phyloP scores from a whole-genome alignment of 2,329 filamentous ascomycete species.

The Tricladium varicosporioides region DNA sequence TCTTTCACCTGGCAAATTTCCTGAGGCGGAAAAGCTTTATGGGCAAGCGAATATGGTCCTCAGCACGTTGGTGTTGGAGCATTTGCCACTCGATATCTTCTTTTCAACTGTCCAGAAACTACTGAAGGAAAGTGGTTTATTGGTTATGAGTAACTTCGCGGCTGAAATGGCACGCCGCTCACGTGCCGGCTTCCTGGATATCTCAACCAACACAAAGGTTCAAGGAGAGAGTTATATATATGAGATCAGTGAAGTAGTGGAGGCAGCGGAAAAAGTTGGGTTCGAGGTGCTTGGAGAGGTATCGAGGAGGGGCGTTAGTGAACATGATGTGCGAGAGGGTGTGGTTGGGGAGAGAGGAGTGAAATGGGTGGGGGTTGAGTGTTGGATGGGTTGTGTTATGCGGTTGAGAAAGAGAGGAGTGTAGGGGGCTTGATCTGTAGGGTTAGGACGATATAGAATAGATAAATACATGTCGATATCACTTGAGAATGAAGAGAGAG shows the following conservation, averaged over 20 bases:
- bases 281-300: conserved; percentile 42
- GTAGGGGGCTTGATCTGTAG: not conserved
- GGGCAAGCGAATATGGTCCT: conserved; percentile 44
- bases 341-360: conserved; percentile 57
- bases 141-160: conserved; percentile 69
- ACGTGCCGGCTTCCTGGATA: conserved; percentile 61
- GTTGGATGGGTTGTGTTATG: conserved; percentile 53
- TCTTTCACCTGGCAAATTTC: conserved; percentile 24
- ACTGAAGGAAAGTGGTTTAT: conserved; percentile 45
- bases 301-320: conserved; percentile 43
- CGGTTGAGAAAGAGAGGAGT: conserved; percentile 20
- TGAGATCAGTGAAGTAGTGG: conserved; percentile 48
- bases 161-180: conserved; percentile 57
- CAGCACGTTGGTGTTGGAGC: conserved; percentile 63
- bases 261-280: conserved; percentile 44
- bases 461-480: too few relatives aligned
- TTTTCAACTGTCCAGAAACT: conserved; percentile 47
- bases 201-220: conserved; percentile 52
- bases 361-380: conserved; percentile 60
- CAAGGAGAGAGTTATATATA: conserved; percentile 58
- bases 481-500: too few relatives aligned
- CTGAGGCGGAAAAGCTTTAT: conserved; percentile 8
- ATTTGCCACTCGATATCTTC: conserved; percentile 50
- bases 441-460: not conserved
- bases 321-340: conserved; percentile 42